A percentile compares a stretch with the other conserved stretches of the same genome.
These are phyloP conservation scores for Parietichytrium sp. DNA, from an alignment of 108 stramenopile genomes.

Conservation along the genomic window DNA sequence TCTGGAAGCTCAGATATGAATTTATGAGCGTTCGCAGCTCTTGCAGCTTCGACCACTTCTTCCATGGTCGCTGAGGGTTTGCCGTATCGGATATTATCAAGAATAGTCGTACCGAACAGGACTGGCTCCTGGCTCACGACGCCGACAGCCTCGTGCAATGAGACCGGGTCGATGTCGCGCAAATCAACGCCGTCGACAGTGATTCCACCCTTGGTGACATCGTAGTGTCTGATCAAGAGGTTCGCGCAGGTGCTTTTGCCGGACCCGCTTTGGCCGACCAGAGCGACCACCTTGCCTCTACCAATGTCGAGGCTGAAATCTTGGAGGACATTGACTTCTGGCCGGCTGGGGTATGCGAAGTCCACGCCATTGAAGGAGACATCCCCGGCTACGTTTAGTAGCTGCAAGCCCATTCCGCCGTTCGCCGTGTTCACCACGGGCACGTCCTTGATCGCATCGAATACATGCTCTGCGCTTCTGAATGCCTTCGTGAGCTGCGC, in stretches of 20 bases:
- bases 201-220: neutral
- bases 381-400: neutral
- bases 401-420: neutral
- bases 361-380: constrained; percentile 29
- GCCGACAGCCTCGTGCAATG: neutral
- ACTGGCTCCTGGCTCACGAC: constrained; percentile 36
- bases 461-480: constrained; percentile 21
- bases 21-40: constrained; percentile 63
- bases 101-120: constrained; percentile 30
- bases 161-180: constrained; percentile 14
- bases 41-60: constrained; percentile 64
- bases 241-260: constrained; percentile 35
- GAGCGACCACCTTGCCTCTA: constrained; percentile 21
- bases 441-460: constrained; percentile 29
- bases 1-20: constrained; percentile 72
- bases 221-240: constrained; percentile 36
- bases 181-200: constrained; percentile 15
- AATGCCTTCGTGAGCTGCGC: neutral
- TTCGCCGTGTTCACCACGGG: constrained; percentile 2
- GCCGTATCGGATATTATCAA: constrained; percentile 52
- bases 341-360: constrained; percentile 42
- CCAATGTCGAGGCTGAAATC: constrained; percentile 26
- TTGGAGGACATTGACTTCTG: constrained; percentile 13
- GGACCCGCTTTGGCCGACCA: constrained; percentile 22
- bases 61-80: constrained; percentile 53